Percentiles rank a stretch among this genome's conserved stretches.
These are phyloP conservation scores for Phytopythium kandeliae DNA, from an alignment of 352 stramenopile genomes.

Conservation along the genomic window DNA sequence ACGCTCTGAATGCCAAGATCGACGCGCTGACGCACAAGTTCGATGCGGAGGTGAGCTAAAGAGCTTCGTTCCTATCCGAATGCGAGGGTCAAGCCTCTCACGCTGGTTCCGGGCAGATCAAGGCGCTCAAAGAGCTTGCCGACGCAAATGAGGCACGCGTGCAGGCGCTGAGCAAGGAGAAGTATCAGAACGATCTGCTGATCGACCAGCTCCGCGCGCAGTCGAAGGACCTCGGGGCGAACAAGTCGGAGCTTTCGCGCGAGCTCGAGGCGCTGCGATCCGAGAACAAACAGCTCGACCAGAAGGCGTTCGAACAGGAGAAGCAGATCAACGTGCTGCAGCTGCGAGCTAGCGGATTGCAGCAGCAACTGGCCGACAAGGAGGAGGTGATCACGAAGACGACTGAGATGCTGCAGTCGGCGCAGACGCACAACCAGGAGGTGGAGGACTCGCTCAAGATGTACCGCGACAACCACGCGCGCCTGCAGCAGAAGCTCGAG, in stretches of 20 bases:
- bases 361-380: constrained; percentile 77
- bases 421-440: constrained; percentile 70
- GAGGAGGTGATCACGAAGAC: constrained; percentile 72
- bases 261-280: constrained; percentile 52
- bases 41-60: constrained; percentile 51
- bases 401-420: constrained; percentile 55
- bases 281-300: constrained; percentile 80
- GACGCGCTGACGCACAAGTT: constrained; percentile 45
- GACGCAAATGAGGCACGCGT: constrained; percentile 44
- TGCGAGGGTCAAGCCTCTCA: too few relatives aligned
- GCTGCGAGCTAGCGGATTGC: constrained; percentile 53
- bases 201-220: constrained; percentile 66
- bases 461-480: constrained; percentile 83
- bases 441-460: constrained; percentile 83
- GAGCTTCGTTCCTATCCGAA: too few relatives aligned
- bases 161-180: constrained; percentile 59
- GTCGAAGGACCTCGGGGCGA: constrained; percentile 46
- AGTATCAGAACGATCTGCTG: constrained; percentile 77
- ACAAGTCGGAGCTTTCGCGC: constrained; percentile 26
- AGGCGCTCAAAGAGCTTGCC: constrained; percentile 30
- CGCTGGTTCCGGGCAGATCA: too few relatives aligned
- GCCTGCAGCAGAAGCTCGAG: constrained; percentile 84
- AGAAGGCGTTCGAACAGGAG: constrained; percentile 75
- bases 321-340: constrained; percentile 80
- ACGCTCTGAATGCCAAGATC: constrained; percentile 63